Base-by-base conservation (phyloP, 2,329 filamentous ascomycete species). In the Talaromyces marneffei region DNA sequence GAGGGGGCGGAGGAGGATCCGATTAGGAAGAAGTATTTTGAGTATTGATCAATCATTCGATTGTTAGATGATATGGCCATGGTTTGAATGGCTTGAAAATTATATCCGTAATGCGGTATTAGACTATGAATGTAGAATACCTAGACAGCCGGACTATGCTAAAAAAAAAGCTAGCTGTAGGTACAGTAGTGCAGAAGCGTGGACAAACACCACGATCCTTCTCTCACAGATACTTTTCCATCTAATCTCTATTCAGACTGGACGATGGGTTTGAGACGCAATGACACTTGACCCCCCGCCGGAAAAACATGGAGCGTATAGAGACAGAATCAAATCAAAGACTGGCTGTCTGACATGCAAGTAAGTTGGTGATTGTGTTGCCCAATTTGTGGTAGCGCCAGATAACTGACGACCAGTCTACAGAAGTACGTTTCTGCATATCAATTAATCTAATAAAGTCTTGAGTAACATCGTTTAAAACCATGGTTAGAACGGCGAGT, bases 1-100 rank as follows among this genome's bases (percentile, higher is more conserved):
- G 80, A 86, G 75, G 80, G 82, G 65, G 85, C 85, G 0, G 50
- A 60, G 23, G 88, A 69, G 40, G 68, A 69, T 27, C 65, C 67
- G 1, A 66, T 69, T 4, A 67, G 62, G 35, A 12, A 48, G 50
- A 54, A 56, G 46, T 31, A 29, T 33, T 53, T 55, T 40, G 52
- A 55, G 48, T 33, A 35, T 52, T 52, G n/a, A 31, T 12, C 6
- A 2, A 23, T 46, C 14, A 10, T 12, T 14, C 9, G 7, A 12
- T 27, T 40, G 37, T 44, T 44, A 4, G 2, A n/a, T 33, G 29
- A 33, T 33, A 33, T 9, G 29, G 29, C 29, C 9, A 33, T 33
- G 29, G 10, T 5, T 33, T 33, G 29, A 9, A 33, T n/a, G n/a
- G n/a, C n/a, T n/a, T n/a, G n/a, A n/a, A n/a, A n/a, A n/a, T n/a